Evolutionary conservation across 306 rosid species (phyloP), one percentile per base, ranked within the genome.

Genomic region (Prunus mira): DNA sequence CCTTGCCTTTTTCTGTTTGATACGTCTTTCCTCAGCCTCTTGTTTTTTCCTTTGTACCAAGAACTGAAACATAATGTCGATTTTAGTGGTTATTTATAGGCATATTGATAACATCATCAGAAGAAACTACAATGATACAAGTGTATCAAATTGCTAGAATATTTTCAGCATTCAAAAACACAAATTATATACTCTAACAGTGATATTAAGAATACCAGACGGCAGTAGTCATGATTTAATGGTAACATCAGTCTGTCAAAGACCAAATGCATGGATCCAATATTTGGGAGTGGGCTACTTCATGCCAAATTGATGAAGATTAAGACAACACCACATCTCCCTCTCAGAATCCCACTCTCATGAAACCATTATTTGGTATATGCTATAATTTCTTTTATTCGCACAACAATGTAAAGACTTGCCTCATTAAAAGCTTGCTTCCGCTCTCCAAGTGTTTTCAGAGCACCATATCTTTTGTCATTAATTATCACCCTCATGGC

Each of bases 391-490:
- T 34, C 2, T 9, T 57, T 56, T 25, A 72, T 38, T 7, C 25
- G 15, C 24, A 24, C 38, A 25, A 30, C 51, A 43, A 75, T 30
- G 64, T 64, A n/a, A 75, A 79, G 76, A 71, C 54, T 82, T 86
- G 91, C 97, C 98, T 93, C 98, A 72, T 85, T 93, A 77, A 91
- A 93, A 81, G 84, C 98, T 83, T 93, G 98, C 77, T 93, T 93
- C 85, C 96, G 88, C 82, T 93, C 98, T 78, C 98, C 97, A 9
- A 93, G 96, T 71, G 98, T 80, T 86, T 91, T 93, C 69, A 93
- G 77, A 69, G 91, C 90, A 47, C 94, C 98, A 65, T 93, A 93
- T 65, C 96, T 88, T 86, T 90, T 93, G 82, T 93, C 98, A 80
- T 87, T 90, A 75, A 93, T 91, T 79, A 93, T 91, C 78, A 88